Conservation (phyloP, 2,329 filamentous ascomycete species). For the Colletotrichum incanum region DNA sequence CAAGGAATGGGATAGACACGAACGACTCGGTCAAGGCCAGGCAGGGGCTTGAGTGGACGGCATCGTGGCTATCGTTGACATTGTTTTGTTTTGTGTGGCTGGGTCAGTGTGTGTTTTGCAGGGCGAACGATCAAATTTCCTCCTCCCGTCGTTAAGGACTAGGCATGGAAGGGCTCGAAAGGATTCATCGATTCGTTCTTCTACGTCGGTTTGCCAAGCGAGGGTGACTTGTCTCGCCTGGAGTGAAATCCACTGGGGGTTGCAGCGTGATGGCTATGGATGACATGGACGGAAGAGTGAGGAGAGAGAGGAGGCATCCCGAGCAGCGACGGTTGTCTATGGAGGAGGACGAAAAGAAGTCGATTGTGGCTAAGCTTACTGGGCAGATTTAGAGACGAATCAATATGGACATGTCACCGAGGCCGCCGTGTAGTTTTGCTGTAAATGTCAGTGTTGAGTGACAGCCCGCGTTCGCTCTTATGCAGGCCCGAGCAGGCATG, state of each 20-base stretch:
- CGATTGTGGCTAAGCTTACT: background rate
- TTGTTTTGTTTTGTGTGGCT: background rate
- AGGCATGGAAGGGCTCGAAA: background rate
- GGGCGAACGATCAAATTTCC: background rate
- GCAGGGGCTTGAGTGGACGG: background rate
- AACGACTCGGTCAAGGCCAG: conserved; percentile 5
- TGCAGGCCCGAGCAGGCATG: background rate
- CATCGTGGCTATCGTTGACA: background rate
- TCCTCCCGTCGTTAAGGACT: background rate
- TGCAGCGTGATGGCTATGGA: background rate
- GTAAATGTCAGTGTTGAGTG: background rate
- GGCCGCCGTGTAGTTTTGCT: conserved; percentile 8
- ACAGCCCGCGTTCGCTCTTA: background rate
- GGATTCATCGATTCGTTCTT: background rate
- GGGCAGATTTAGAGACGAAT: background rate
- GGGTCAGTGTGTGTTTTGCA: background rate
- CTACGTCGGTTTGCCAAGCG: background rate
- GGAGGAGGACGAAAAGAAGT: background rate
- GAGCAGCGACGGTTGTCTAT: background rate
- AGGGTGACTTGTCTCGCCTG: too few species aligned
- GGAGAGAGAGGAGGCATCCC: background rate
- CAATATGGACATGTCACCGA: background rate
- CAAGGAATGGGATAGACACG: background rate
- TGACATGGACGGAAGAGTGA: background rate
- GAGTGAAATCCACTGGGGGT: background rate